phyloP scores from a whole-genome alignment of 306 rosid species.

The Fragaria ananassa region DNA sequence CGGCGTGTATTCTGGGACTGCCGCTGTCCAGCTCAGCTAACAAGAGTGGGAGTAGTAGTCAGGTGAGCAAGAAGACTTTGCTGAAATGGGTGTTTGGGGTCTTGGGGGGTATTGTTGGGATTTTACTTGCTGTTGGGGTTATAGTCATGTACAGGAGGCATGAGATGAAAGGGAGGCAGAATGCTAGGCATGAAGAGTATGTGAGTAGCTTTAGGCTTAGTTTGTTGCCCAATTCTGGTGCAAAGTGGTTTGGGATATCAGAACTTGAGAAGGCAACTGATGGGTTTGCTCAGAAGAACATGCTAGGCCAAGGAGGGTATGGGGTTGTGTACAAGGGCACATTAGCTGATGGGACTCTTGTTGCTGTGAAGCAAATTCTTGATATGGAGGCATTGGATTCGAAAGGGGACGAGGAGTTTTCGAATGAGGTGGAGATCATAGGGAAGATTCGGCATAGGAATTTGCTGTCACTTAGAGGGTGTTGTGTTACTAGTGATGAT shows the following conservation, averaged over 20 bases:
- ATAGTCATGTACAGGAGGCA: conserved; percentile 39
- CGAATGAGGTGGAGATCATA: conserved; percentile 71
- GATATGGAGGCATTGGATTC: conserved; percentile 58
- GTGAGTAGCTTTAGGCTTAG: conserved; percentile 47
- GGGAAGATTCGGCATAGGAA: conserved; percentile 80
- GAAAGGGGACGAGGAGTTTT: conserved; percentile 68
- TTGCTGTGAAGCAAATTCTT: conserved; percentile 61
- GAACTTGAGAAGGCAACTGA: conserved; percentile 70
- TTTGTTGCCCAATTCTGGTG: conserved; percentile 56
- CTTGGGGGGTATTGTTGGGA: conserved; percentile 45
- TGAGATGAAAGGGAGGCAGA: conserved; percentile 35
- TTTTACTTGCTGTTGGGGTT: conserved; percentile 30
- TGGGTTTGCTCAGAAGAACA: conserved; percentile 56
- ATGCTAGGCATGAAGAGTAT: conserved; percentile 35
- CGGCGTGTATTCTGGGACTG: conserved; percentile 52
- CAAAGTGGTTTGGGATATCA: conserved; percentile 58
- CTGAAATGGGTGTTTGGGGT: conserved; percentile 46
- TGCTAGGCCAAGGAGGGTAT: conserved; percentile 69
- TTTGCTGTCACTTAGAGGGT: conserved; percentile 67
- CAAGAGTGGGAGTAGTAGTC: conserved; percentile 14
- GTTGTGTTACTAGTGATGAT: conserved; percentile 63
- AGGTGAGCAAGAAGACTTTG: conserved; percentile 17
- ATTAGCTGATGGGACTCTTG: conserved; percentile 52
- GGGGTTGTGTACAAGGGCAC: conserved; percentile 79
- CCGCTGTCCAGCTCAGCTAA: conserved; percentile 34